Evolutionary conservation across 75 land plant genomes (phyloP).

Genomic region (Pinus tabuliformis): DNA sequence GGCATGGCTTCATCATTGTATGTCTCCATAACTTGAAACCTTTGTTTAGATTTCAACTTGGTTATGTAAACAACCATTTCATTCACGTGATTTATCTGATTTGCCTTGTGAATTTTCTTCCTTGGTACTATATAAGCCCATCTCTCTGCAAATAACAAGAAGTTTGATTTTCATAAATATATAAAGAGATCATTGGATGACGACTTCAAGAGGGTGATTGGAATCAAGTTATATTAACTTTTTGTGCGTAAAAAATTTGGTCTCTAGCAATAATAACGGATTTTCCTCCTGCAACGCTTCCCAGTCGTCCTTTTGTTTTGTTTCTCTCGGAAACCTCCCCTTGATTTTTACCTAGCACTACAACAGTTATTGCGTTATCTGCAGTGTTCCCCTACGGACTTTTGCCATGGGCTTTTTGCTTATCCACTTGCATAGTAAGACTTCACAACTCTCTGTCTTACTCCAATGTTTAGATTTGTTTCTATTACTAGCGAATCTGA

Average conservation of each 20-base stretch:
- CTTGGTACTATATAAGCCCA: slow-evolving; percentile 45
- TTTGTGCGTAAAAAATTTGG: too few relatives aligned
- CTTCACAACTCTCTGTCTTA: background rate
- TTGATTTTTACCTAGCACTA: background rate
- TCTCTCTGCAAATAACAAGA: slow-evolving; percentile 38
- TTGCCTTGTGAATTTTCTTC: background rate
- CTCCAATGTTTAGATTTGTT: too few relatives aligned
- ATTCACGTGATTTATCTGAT: background rate
- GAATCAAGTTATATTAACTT: too few relatives aligned
- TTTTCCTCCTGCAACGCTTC: too few relatives aligned
- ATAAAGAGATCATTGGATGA: too few relatives aligned
- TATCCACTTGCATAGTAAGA: slow-evolving; percentile 50
- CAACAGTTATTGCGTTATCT: background rate
- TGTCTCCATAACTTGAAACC: slow-evolving; percentile 2
- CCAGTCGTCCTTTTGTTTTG: background rate
- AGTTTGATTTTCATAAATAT: slow-evolving; percentile 45
- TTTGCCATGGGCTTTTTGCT: slow-evolving; percentile 47
- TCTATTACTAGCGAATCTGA: too few relatives aligned
- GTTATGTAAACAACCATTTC: background rate
- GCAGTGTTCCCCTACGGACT: slow-evolving; percentile 63
- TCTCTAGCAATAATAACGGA: too few relatives aligned
- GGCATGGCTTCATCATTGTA: slow-evolving; percentile 49
- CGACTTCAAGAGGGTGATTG: too few relatives aligned
- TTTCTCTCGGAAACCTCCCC: background rate
- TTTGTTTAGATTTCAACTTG: background rate